Base-by-base conservation (phyloP, 164 flowering plant species). In the Tinospora cordifolia region DNA sequence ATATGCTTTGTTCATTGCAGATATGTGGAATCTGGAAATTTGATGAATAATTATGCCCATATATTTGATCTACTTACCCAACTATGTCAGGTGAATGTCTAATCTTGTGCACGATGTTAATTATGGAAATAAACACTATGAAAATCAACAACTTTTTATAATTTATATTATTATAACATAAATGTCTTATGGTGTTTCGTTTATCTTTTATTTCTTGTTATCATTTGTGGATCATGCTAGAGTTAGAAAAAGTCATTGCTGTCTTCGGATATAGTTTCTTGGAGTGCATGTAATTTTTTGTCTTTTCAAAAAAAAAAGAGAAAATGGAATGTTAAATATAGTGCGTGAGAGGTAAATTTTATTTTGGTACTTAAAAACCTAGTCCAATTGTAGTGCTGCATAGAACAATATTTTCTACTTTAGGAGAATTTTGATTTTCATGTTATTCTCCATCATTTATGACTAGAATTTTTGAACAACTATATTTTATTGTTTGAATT, bases 41-140 rank as follows among this genome's bases (percentile, higher is more conserved):
- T 94, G 78, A 74, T 84, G 91, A 92, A 89, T 83, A 92, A 94
- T 73, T 94, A 92, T 81, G 97, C 97, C 57, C 93, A 92, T 76
- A 88, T 94, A 68, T 92, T 94, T 85, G 97, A 87, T 68, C 93
- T 92, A 54, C 92, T 92, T 38, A 92, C 95, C 8, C 90, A 96
- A 57, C 75, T 94, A 78, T 88, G 98, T 17, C 97, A 94, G 99
- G 98, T 92, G 65, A 9, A 22, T 72, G 54, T 8, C 44, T 47
- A 13, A 24, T 71, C 60, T 71, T 68, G 19, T 46, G 22, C 6
- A 22, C 27, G 38, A 30, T 39, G 6, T 64, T 15, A 46, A 64
- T 15, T 64, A 38, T 13, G 25, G 59, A 51, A 17, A 51, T n/a
- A n/a, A 51, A 17, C 59, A 15, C n/a, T n/a, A 14, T 7, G n/a